phyloP scores from a whole-genome alignment of 306 rosid genomes.

The Inga laurina region DNA sequence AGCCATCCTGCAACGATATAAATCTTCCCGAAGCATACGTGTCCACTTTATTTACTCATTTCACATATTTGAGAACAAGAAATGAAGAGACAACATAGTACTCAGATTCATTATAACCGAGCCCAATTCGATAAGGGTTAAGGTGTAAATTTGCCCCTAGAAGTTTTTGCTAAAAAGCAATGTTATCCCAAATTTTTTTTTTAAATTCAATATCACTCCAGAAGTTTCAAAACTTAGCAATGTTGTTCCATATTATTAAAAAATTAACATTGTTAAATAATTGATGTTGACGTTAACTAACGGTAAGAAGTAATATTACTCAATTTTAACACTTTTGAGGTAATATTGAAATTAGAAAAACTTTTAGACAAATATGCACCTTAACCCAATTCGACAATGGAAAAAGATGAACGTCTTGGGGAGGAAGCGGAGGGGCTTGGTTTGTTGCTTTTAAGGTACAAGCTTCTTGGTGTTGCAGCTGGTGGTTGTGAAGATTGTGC shows the following conservation, averaged over 20 bases:
- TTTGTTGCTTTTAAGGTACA: slow-evolving; percentile 21
- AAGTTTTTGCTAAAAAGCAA: fast-evolving
- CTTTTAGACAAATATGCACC: too few species aligned
- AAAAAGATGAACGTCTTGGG: neutral
- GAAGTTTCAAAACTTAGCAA: too few species aligned
- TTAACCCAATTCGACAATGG: neutral
- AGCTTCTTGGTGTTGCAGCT: slow-evolving; percentile 41
- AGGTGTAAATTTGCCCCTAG: too few species aligned
- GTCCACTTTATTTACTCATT: neutral
- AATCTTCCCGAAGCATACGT: neutral
- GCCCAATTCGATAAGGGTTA: neutral
- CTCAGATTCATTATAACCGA: neutral
- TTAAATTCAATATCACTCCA: too few species aligned
- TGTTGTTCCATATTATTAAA: too few species aligned
- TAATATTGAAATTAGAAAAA: too few species aligned
- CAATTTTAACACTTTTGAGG: too few species aligned
- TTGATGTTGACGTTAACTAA: too few species aligned
- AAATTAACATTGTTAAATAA: too few species aligned
- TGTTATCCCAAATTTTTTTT: fast-evolving
- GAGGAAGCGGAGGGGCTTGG: neutral
- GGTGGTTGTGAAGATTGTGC: slow-evolving; percentile 37
- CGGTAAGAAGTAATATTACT: too few species aligned
- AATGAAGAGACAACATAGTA: neutral
- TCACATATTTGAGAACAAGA: neutral
- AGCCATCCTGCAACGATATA: neutral